phyloP scores from a whole-genome alignment of 2,329 filamentous ascomycete species.

The Neofusicoccum kwambonambiense region DNA sequence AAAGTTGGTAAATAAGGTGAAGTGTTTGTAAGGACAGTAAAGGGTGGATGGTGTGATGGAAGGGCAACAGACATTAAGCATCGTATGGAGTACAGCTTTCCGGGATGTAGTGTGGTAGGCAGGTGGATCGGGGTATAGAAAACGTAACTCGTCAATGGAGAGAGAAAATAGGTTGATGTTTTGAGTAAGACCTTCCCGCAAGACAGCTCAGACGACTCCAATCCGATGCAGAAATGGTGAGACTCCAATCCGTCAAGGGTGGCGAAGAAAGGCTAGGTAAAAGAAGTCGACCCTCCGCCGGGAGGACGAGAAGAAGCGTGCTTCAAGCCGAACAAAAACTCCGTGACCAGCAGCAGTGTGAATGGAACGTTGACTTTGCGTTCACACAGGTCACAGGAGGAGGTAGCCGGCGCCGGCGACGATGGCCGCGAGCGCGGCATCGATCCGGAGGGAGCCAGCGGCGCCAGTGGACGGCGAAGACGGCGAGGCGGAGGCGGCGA shows the following conservation, averaged over 20 bases:
- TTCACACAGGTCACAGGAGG: constrained; percentile 26
- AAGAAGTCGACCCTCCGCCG: not conserved
- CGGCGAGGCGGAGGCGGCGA: not conserved
- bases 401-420: constrained; percentile 35
- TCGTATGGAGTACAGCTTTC: constrained; percentile 15
- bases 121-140: constrained; percentile 13
- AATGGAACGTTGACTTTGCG: not conserved
- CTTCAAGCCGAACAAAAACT: not conserved
- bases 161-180: constrained; percentile 6
- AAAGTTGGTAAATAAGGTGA: not conserved
- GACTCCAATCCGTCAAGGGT: constrained; percentile 12
- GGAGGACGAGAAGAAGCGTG: constrained; percentile 4
- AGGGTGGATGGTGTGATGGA: not conserved
- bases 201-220: constrained; percentile 16
- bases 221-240: constrained; percentile 16
- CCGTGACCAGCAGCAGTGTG: constrained; percentile 1
- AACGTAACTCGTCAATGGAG: constrained; percentile 18
- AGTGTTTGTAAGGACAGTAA: constrained; percentile 6
- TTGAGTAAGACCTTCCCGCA: constrained; percentile 8
- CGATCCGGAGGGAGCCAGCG: constrained; percentile 32
- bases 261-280: not conserved
- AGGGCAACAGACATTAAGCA: constrained; percentile 17
- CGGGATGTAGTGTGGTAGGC: constrained; percentile 11
- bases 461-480: constrained; percentile 31
- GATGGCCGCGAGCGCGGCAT: constrained; percentile 31